phyloP scores from a whole-genome alignment of 495 filamentous ascomycete species.

The Tuber brumale region DNA sequence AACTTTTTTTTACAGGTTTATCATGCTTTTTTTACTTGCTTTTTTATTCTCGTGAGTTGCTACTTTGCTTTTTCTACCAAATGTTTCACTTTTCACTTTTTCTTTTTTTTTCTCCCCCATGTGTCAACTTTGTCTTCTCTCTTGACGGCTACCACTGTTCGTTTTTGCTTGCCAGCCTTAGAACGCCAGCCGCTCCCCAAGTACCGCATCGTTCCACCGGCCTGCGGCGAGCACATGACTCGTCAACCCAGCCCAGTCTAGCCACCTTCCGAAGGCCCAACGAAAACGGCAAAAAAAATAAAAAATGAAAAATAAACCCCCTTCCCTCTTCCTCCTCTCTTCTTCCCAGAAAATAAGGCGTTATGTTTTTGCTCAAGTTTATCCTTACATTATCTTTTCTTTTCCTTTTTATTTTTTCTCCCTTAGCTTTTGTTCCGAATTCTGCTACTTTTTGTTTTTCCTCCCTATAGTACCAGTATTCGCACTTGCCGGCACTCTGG shows the following conservation, averaged over 20 bases:
- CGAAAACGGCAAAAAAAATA: neutral
- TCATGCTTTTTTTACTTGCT: slow-evolving; percentile 23
- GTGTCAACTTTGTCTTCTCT: slow-evolving; percentile 6
- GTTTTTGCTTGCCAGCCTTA: slow-evolving; percentile 18
- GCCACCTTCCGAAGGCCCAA: neutral
- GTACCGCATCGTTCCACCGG: neutral
- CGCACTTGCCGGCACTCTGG: neutral
- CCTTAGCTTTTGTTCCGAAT: neutral
- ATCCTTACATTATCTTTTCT: neutral
- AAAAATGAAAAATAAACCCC: neutral
- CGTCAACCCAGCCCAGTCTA: neutral
- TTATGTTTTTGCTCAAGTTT: slow-evolving; percentile 1
- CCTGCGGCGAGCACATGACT: neutral
- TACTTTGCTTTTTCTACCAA: neutral
- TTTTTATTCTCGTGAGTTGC: neutral
- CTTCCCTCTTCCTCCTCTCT: neutral
- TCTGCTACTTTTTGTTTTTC: neutral
- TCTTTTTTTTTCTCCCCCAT: slow-evolving; percentile 3
- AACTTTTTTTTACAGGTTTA: slow-evolving; percentile 25
- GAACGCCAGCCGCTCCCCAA: neutral
- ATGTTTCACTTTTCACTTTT: neutral
- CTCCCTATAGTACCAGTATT: neutral
- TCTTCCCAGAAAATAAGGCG: neutral
- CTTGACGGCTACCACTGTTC: slow-evolving; percentile 28
- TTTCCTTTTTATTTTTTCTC: neutral